Percentiles rank a stretch among this genome's conserved stretches.
Evolutionary conservation across 1,139 yeast species (phyloP).

Genomic region (Blastobotrys elegans): DNA sequence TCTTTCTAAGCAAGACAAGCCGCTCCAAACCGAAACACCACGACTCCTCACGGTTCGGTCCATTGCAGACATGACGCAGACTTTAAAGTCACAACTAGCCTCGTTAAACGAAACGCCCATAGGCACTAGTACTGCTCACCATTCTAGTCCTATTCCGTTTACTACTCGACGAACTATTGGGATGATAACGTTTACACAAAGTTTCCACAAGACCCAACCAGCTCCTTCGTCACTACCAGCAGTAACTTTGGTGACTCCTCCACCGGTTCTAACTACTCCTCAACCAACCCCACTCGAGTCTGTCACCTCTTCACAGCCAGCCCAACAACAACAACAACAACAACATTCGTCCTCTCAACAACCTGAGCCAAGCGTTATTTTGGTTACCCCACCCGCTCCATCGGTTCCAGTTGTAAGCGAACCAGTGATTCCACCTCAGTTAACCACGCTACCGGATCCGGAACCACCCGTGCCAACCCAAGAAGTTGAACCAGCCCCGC

Average conservation of each 20-base stretch:
- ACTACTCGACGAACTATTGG: background rate
- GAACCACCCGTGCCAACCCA: background rate
- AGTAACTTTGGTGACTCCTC: background rate
- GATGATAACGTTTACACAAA: background rate
- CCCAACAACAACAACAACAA: background rate
- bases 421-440: background rate
- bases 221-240: background rate
- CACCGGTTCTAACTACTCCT: background rate
- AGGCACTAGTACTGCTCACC: too few species aligned
- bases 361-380: too few species aligned
- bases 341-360: too few species aligned
- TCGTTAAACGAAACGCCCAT: too few species aligned
- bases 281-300: background rate
- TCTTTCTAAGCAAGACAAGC: background rate
- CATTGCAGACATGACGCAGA: too few species aligned
- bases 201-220: background rate
- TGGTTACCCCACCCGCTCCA: too few species aligned
- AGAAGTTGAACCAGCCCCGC: background rate
- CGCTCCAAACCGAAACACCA: too few species aligned
- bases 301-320: background rate
- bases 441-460: background rate
- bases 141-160: too few species aligned
- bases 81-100: too few species aligned
- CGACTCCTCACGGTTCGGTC: too few species aligned
- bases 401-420: too few species aligned